phyloP scores from a whole-genome alignment of 495 filamentous ascomycete genomes.

The Oleoguttula mirabilis region DNA sequence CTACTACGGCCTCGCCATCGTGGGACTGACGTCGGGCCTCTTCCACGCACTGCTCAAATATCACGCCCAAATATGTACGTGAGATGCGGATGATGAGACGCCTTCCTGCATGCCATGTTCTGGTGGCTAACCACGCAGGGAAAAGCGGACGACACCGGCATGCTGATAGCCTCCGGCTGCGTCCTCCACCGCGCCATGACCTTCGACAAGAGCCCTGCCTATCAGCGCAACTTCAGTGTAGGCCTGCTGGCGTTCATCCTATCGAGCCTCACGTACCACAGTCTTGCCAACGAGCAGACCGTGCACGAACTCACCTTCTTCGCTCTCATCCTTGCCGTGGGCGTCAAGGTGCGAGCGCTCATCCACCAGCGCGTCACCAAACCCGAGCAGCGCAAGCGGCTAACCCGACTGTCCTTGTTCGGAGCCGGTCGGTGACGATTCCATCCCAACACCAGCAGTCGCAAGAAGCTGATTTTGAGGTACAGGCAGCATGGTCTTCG shows the following conservation, averaged over 20 bases:
- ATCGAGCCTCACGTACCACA: conserved; percentile 34
- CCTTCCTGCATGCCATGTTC: too few species aligned
- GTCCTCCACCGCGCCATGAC: conserved; percentile 42
- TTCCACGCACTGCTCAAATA: conserved; percentile 46
- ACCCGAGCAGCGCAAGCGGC: too few species aligned
- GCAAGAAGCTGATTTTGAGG: too few species aligned
- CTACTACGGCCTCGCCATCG: conserved; percentile 42
- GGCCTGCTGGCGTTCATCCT: conserved; percentile 26
- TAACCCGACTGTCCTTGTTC: too few species aligned
- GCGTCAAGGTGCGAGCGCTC: conserved; percentile 26
- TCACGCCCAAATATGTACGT: conserved; percentile 42
- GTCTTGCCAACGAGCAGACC: conserved; percentile 34
- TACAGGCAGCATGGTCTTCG: conserved; percentile 18
- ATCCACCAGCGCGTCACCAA: conserved; percentile 15
- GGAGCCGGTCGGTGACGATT: too few species aligned
- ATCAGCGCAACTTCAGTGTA: conserved; percentile 19
- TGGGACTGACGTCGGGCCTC: conserved; percentile 41
- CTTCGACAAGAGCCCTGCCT: conserved; percentile 23
- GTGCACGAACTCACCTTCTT: conserved; percentile 31
- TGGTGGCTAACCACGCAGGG: too few species aligned
- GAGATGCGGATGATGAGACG: too few species aligned
- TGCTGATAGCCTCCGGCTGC: conserved; percentile 41
- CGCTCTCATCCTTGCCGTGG: conserved; percentile 25
- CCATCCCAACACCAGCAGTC: too few species aligned
- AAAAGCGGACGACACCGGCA: conserved; percentile 39